Conservation (phyloP, 176 grass and related monocot genomes). For the Oropetium thomaeum region DNA sequence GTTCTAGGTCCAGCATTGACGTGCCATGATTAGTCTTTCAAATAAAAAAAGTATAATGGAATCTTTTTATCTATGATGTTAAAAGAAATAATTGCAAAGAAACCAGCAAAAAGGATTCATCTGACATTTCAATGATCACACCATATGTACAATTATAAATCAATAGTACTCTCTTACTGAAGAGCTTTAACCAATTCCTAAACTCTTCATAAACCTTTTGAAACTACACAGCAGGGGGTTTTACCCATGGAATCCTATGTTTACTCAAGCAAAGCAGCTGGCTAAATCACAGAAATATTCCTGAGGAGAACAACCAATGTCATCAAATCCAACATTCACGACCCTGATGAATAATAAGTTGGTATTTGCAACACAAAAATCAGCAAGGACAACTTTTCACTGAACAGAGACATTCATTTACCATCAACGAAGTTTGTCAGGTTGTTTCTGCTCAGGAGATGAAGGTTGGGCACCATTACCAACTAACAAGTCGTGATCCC, state of each 20-base stretch:
- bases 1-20: background rate
- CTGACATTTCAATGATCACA: constrained; percentile 13
- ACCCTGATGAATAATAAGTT: background rate
- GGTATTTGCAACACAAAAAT: background rate
- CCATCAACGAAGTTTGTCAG: background rate
- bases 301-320: background rate
- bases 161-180: background rate
- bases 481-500: constrained; percentile 35
- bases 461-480: constrained; percentile 29
- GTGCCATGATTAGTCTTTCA: background rate
- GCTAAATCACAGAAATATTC: constrained; percentile 25
- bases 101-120: background rate
- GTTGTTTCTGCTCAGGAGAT: constrained; percentile 23
- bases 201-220: constrained; percentile 19
- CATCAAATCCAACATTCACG: constrained; percentile 30
- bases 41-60: background rate
- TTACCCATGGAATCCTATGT: constrained; percentile 18
- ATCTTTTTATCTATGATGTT: background rate
- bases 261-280: constrained; percentile 19
- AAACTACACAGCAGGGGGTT: background rate
- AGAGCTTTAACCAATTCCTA: constrained; percentile 23
- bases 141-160: constrained; percentile 30
- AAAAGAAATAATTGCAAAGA: background rate
- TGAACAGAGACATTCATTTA: background rate
- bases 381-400: background rate